Evolutionary conservation across 2,329 filamentous ascomycete species (phyloP).

Genomic region (Phyllosticta citrichinensis): DNA sequence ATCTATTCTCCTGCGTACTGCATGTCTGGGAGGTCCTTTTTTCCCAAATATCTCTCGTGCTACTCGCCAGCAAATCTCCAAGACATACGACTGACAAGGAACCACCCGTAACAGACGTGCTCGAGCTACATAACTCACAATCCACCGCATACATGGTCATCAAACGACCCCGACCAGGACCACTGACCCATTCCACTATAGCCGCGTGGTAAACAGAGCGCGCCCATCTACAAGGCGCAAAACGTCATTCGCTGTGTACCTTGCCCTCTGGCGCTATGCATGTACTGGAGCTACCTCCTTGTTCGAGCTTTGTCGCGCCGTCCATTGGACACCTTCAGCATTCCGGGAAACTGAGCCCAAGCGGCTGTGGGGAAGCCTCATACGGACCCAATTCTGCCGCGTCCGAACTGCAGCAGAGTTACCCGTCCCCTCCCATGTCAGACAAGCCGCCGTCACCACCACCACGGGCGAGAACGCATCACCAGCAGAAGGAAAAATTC

Average conservation of each 20-base stretch:
- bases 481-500: slow-evolving; percentile 9
- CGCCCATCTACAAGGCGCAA: neutral
- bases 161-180: slow-evolving; percentile 3
- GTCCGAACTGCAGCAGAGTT: slow-evolving; percentile 27
- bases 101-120: neutral
- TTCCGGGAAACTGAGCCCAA: neutral
- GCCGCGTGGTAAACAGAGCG: neutral
- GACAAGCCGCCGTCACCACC: slow-evolving; percentile 35
- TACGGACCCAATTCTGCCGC: slow-evolving; percentile 13
- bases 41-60: slow-evolving; percentile 8
- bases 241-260: slow-evolving; percentile 9
- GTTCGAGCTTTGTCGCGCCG: slow-evolving; percentile 21
- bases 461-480: slow-evolving; percentile 16
- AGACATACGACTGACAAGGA: slow-evolving; percentile 8
- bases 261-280: slow-evolving; percentile 27
- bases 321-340: slow-evolving; percentile 25
- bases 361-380: slow-evolving; percentile 6
- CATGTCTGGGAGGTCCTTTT: slow-evolving; percentile 6
- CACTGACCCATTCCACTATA: neutral
- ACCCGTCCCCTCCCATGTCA: slow-evolving; percentile 44
- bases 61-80: slow-evolving; percentile 6
- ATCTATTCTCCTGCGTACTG: slow-evolving; percentile 7
- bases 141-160: slow-evolving; percentile 5
- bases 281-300: slow-evolving; percentile 30
- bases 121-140: slow-evolving; percentile 4